Base-by-base conservation (phyloP, 2,329 filamentous ascomycete genomes). In the Aspergillus pseudonomiae region DNA sequence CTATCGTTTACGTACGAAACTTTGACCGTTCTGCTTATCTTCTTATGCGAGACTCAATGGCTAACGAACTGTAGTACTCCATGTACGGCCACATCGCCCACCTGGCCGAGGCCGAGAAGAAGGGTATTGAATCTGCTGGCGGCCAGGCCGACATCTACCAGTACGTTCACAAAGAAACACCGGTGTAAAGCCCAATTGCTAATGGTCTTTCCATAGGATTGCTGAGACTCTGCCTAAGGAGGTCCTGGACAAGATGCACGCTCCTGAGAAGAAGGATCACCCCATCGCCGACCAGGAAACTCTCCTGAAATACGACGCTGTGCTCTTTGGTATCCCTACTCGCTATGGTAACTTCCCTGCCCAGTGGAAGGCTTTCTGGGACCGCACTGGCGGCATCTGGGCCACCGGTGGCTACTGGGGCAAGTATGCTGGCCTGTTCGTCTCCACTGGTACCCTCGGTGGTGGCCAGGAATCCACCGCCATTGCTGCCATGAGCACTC, bases 291-390 rank as follows among this genome's bases (percentile, higher is more conserved):
- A n/a, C n/a, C n/a, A n/a, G n/a, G n/a, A n/a, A n/a, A n/a, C n/a
- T n/a, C n/a, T n/a, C n/a, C n/a, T n/a, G n/a, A n/a, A n/a, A n/a
- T n/a, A 96, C 83, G 94, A 98, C 75, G 95, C 84, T 70, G 89
- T 97, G 84, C 89, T 99, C 68, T 86, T 98, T 73, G 95, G 95
- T 70, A 95, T 98, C 78, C 95, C 95, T 64, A 99, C 95, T 58
- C 88, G 95, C 70, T 99, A 92, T 83, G 95, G 95, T 73, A 98
- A 96, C 88, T 97, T 97, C 86, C 94, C 94, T 56, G 92, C 90
- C 21, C 95, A 99, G 83, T 97, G 91, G 91, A 97, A 95, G 85
- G 80, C 78, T 60, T 83, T 83, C 77, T 96, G 93, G 91, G 95
- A 99, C 84, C 86, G 87, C 81, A 94, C 93, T 28, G 94, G 94